These are phyloP conservation scores for Mycena rebaudengoi DNA, from an alignment of 768 basidiomycete genomes.

Conservation along the genomic window DNA sequence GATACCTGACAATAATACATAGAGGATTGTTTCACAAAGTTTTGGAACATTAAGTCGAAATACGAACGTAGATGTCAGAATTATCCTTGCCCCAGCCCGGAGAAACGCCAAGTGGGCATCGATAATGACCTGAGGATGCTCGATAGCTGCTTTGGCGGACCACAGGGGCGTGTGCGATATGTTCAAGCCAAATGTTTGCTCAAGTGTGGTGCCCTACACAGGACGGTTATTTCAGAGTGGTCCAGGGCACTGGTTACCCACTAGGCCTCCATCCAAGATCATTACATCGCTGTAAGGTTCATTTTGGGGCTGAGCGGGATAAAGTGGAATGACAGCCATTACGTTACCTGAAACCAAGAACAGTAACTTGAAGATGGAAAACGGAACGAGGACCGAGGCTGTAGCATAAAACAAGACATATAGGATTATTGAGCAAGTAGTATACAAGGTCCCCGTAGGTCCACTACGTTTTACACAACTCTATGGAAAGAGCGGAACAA, in stretches of 20 bases:
- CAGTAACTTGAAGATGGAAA: too few relatives aligned
- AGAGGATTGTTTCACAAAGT: not conserved
- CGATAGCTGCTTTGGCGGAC: conserved; percentile 70
- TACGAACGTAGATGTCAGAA: conserved; percentile 74
- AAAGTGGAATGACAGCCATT: conserved; percentile 1
- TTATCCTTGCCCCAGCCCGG: conserved; percentile 68
- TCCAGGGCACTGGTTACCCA: not conserved
- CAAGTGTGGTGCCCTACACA: conserved; percentile 69
- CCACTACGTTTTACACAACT: too few relatives aligned
- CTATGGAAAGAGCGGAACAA: too few relatives aligned
- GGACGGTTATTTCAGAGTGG: not conserved
- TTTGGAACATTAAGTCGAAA: not conserved
- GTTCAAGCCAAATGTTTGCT: conserved; percentile 55
- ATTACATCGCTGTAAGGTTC: not conserved
- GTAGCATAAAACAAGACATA: too few relatives aligned
- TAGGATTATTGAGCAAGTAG: too few relatives aligned
- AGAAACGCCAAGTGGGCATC: conserved; percentile 70
- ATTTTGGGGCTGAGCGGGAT: not conserved
- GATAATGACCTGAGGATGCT: conserved; percentile 62
- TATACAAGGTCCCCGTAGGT: too few relatives aligned
- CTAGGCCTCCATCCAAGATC: conserved; percentile 18
- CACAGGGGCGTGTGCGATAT: conserved; percentile 69
- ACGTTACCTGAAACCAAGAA: too few relatives aligned
- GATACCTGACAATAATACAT: conserved; percentile 58
- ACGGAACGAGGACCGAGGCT: too few relatives aligned